phyloP scores from a whole-genome alignment of 257 asterid species.

The Solanum clarkiae region DNA sequence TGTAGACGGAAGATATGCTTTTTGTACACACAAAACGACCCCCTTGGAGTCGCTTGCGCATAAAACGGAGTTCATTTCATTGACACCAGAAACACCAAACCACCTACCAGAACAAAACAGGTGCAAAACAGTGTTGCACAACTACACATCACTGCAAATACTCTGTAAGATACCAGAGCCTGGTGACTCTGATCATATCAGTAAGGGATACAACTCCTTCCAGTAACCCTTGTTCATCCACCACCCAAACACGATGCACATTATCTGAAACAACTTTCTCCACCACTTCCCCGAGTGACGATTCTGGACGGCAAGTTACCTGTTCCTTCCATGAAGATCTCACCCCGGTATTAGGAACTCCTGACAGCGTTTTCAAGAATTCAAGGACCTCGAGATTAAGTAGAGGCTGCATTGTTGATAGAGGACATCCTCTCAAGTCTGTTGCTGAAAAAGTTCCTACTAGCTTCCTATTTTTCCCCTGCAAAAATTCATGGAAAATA shows the following conservation, averaged over 20 bases:
- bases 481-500: background rate
- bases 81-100: background rate
- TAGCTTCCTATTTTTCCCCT: slow-evolving; percentile 56
- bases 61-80: background rate
- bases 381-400: slow-evolving; percentile 33
- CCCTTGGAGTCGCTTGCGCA: background rate
- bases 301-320: slow-evolving; percentile 34
- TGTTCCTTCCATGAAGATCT: slow-evolving; percentile 37
- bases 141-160: slow-evolving; percentile 2
- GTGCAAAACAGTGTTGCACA: background rate
- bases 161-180: slow-evolving; percentile 47
- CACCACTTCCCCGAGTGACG: slow-evolving; percentile 50
- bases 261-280: slow-evolving; percentile 45
- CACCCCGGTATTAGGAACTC: slow-evolving; percentile 31
- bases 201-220: slow-evolving; percentile 58
- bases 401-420: slow-evolving; percentile 33
- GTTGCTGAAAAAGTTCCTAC: slow-evolving; percentile 83
- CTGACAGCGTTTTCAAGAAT: slow-evolving; percentile 38
- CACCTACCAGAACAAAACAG: background rate
- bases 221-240: slow-evolving; percentile 37
- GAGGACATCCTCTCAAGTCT: slow-evolving; percentile 61
- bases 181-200: slow-evolving; percentile 38
- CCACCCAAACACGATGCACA: slow-evolving; percentile 83
- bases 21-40: no score
- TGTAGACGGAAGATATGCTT: no score